phyloP scores from a whole-genome alignment of 345 rosid genomes.

The Arabidopsis arenosa region DNA sequence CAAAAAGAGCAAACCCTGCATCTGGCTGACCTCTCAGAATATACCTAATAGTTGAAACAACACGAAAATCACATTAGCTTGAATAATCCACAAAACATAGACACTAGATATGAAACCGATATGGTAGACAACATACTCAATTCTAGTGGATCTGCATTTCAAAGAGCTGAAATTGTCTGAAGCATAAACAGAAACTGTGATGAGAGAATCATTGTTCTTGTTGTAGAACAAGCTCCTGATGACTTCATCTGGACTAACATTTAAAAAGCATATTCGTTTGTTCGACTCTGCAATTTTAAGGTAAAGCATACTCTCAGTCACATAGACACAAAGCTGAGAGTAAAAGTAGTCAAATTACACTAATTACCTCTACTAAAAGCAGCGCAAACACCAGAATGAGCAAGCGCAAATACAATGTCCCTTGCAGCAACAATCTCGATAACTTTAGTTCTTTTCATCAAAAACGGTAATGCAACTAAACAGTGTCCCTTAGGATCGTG shows the following conservation, averaged over 20 bases:
- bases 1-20: slow-evolving; percentile 93
- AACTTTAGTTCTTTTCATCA: slow-evolving; percentile 89
- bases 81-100: slow-evolving; percentile 3
- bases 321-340: not conserved
- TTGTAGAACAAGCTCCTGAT: slow-evolving; percentile 88
- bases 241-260: slow-evolving; percentile 93
- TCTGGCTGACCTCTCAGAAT: slow-evolving; percentile 92
- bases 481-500: slow-evolving; percentile 93
- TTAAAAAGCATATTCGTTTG: slow-evolving; percentile 80
- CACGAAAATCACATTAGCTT: slow-evolving; percentile 5
- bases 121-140: slow-evolving; percentile 63
- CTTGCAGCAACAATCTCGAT: slow-evolving; percentile 96
- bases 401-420: slow-evolving; percentile 94
- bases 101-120: not conserved
- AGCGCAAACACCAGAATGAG: slow-evolving; percentile 95
- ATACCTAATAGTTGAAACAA: slow-evolving; percentile 58
- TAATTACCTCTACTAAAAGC: slow-evolving; percentile 89
- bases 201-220: slow-evolving; percentile 96
- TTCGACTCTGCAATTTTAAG: slow-evolving; percentile 66
- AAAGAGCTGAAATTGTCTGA: slow-evolving; percentile 93
- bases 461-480: slow-evolving; percentile 77
- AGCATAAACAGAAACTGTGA: slow-evolving; percentile 95
- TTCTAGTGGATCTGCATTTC: slow-evolving; percentile 95
- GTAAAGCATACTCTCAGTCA: not conserved
- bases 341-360: not conserved